phyloP scores from a whole-genome alignment of 2,329 filamentous ascomycete species.

The Cordyceps javanica region DNA sequence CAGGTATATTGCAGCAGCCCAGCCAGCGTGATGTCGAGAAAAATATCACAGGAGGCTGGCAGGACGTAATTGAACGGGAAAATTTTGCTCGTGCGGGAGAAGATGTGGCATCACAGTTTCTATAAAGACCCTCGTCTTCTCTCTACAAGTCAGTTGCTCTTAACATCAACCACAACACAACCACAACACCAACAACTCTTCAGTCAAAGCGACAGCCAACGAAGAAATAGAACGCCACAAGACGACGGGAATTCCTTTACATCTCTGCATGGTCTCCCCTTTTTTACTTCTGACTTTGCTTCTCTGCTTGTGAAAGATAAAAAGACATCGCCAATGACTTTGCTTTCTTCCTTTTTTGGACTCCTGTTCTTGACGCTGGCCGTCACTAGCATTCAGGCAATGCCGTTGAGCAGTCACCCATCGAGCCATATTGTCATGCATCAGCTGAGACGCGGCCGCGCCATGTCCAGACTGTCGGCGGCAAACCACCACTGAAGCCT shows the following conservation, averaged over 20 bases:
- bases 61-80: background rate
- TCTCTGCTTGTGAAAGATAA: background rate
- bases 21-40: background rate
- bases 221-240: background rate
- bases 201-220: background rate
- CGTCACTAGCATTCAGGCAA: background rate
- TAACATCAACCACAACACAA: background rate
- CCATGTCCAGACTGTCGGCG: conserved; percentile 5
- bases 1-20: background rate
- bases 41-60: background rate
- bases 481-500: background rate
- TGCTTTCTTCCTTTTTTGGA: conserved; percentile 3
- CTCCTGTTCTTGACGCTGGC: conserved; percentile 7
- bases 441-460: conserved; percentile 6
- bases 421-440: background rate
- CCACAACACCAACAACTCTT: background rate
- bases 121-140: background rate
- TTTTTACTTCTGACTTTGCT: background rate
- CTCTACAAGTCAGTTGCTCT: background rate
- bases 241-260: too few species aligned
- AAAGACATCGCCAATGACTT: background rate
- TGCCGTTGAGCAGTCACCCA: background rate
- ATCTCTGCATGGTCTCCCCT: too few species aligned
- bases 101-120: background rate
- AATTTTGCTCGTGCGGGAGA: background rate